Conservation (phyloP, 2,329 filamentous ascomycete genomes). For the Diplodia corticola region DNA sequence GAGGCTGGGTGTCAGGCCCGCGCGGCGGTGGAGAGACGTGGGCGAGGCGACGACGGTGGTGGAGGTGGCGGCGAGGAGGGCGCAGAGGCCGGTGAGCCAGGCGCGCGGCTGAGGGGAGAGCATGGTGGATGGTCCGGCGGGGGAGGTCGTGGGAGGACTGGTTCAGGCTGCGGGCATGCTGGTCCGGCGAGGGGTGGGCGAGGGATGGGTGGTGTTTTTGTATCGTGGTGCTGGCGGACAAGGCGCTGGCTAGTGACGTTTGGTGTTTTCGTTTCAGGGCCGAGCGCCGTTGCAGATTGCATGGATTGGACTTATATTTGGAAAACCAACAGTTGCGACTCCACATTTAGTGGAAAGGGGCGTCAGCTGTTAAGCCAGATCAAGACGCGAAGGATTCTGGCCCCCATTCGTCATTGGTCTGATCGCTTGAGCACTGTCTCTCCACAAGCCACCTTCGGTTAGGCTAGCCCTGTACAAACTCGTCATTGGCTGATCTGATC, state of each 20-base stretch:
- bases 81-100: constrained; percentile 6
- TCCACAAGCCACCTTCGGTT: neutral
- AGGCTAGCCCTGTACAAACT: neutral
- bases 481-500: neutral
- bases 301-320: neutral
- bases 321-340: neutral
- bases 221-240: neutral
- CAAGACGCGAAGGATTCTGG: neutral
- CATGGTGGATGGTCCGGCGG: neutral
- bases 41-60: neutral
- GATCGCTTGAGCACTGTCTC: neutral
- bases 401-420: neutral
- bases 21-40: neutral
- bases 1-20: constrained; percentile 22
- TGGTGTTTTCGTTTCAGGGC: neutral
- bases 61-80: neutral
- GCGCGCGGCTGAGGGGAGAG: neutral
- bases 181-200: too few species aligned
- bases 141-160: neutral
- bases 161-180: neutral
- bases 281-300: too few species aligned
- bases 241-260: neutral
- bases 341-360: constrained; percentile 3
- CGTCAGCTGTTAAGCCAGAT: neutral
- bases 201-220: neutral